Evolutionary conservation across 352 stramenopile species (phyloP), one percentile per base, ranked within the genome.

Genomic region (Pythium coloratum): DNA sequence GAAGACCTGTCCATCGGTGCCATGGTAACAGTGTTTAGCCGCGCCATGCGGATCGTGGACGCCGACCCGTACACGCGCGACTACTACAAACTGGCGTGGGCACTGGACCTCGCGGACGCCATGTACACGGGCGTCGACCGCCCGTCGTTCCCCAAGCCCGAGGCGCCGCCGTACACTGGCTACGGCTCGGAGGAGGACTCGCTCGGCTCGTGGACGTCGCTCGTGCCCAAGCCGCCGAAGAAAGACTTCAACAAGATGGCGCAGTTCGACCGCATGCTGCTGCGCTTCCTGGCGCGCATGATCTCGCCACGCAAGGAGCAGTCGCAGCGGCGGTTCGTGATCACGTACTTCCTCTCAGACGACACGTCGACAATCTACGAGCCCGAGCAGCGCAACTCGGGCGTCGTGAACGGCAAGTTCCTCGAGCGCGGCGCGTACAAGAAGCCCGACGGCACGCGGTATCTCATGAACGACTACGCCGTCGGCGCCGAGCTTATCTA

Each of bases 211-310:
- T 89, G 78, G 34, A 75, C 82, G 47, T 79, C 72, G 56, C 72
- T 94, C 0, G 81, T 80, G 32, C 83, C 84, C 55, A 92, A 94
- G 59, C 76, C 85, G 20, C 84, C 86, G 20, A 84, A 81, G 44
- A 94, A 94, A 59, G 82, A 91, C 62, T 90, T 91, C 58, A 89
- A 87, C 47, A 91, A 91, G 66, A 90, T 94, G 84, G 73, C 80
- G 44, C 55, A 80, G 63, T 90, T 90, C 51, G 86, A 94, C 55
- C 83, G 80, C 56, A 92, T 91, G 79, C 66, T 92, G 34, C 70
- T 94, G 28, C 86, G 86, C 44, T 94, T 92, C 70, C 71, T 72
- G 14, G 86, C 75, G 28, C 74, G 78, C n/a, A 78, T 93, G 73
- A 82, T 91, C 56, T 90, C 84, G 20, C 88, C 63, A 13, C 84